A percentile compares a stretch with the other conserved stretches of the same genome.
Evolutionary conservation across 306 rosid genomes (phyloP).

Genomic region (Castanea mollissima): DNA sequence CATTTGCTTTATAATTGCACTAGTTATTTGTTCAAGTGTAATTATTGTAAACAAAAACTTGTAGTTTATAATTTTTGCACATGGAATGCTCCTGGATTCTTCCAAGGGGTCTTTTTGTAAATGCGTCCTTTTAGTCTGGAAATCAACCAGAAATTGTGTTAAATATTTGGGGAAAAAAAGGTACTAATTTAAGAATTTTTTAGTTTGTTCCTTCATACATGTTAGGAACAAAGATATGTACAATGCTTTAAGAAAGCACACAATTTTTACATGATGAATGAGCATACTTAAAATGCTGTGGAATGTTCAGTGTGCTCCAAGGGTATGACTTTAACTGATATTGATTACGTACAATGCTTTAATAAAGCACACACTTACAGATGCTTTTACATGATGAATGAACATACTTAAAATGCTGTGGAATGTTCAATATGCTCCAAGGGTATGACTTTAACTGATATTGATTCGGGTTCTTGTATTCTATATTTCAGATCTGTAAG

Average conservation of each 20-base stretch:
- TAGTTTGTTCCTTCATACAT: too few species aligned
- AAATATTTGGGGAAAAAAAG: too few species aligned
- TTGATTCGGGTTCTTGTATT: conserved; percentile 23
- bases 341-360: conserved; percentile 9
- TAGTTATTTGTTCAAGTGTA: not conserved
- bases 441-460: conserved; percentile 15
- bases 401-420: not conserved
- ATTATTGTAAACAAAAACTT: not conserved
- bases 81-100: not conserved
- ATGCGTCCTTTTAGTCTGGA: too few species aligned
- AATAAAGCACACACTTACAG: not conserved
- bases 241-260: not conserved
- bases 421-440: conserved; percentile 3
- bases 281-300: not conserved
- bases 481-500: conserved; percentile 62
- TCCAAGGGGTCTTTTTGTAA: not conserved
- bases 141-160: too few species aligned
- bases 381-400: not conserved
- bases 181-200: too few species aligned
- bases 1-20: not conserved
- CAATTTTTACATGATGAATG: not conserved
- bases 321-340: conserved; percentile 14
- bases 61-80: not conserved
- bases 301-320: conserved; percentile 5
- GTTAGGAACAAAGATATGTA: too few species aligned